Conservation (phyloP, 441 rosid species). For the Rhodomyrtus psidioides region DNA sequence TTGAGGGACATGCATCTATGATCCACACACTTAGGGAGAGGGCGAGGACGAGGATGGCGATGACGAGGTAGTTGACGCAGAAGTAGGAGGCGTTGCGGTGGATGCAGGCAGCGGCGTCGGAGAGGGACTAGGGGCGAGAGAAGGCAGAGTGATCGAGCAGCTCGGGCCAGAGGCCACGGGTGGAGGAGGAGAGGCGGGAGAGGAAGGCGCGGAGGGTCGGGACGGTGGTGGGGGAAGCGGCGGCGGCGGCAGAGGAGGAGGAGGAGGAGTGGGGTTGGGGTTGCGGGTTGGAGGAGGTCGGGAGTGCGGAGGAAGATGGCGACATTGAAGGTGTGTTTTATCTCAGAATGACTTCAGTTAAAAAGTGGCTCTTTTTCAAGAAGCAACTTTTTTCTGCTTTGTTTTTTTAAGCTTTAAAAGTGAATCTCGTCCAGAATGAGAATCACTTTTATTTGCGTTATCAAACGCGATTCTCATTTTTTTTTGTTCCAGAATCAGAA, state of each 20-base stretch:
- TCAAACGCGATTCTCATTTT: too few relatives aligned
- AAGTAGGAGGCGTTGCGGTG: slow-evolving; percentile 45
- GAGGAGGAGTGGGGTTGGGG: slow-evolving; percentile 3
- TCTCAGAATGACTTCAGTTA: too few relatives aligned
- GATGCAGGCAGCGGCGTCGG: slow-evolving; percentile 33
- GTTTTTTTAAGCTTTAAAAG: too few relatives aligned
- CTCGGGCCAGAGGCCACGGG: slow-evolving; percentile 44
- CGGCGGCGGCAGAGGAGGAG: slow-evolving; percentile 4
- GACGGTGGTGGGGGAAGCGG: not conserved
- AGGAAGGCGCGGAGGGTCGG: slow-evolving; percentile 17
- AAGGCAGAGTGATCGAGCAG: slow-evolving; percentile 40
- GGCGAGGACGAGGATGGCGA: slow-evolving; percentile 36
- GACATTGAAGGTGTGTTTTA: too few relatives aligned
- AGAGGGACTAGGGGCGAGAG: slow-evolving; percentile 33
- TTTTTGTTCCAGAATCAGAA: too few relatives aligned
- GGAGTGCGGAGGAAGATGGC: too few relatives aligned
- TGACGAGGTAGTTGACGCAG: slow-evolving; percentile 37
- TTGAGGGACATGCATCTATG: not conserved
- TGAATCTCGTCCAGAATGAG: too few relatives aligned
- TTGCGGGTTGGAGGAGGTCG: too few relatives aligned
- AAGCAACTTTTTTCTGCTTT: too few relatives aligned
- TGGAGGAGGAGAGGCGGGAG: slow-evolving; percentile 20
- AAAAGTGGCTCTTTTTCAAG: too few relatives aligned
- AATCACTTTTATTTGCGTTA: too few relatives aligned
- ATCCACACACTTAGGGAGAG: slow-evolving; percentile 16